These are phyloP conservation scores for Rhipidocladum racemiflorum DNA, from an alignment of 176 grass and related monocot species.

Conservation along the genomic window DNA sequence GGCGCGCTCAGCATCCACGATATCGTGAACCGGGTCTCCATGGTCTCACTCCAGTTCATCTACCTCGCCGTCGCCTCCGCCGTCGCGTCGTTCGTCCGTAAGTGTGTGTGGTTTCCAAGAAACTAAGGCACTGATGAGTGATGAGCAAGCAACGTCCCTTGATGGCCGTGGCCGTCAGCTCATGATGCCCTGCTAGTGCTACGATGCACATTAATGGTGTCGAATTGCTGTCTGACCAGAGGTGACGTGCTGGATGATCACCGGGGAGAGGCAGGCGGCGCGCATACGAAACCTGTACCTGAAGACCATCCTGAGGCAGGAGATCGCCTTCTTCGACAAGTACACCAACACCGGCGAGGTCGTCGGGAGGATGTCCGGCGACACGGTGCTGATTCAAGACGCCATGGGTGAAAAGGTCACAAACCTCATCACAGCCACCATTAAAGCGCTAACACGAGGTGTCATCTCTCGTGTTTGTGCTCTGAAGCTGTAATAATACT, in stretches of 20 bases:
- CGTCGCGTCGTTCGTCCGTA: slow-evolving; percentile 88
- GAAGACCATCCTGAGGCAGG: slow-evolving; percentile 89
- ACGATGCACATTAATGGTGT: neutral
- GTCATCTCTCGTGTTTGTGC: neutral
- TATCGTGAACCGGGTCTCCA: slow-evolving; percentile 63
- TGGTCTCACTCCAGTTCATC: slow-evolving; percentile 81
- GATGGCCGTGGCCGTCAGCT: neutral
- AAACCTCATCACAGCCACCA: neutral
- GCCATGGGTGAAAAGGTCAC: slow-evolving; percentile 99
- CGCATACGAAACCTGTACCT: slow-evolving; percentile 91
- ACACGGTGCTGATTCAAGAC: slow-evolving; percentile 96
- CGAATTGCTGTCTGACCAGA: slow-evolving; percentile 33
- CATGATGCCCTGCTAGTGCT: neutral
- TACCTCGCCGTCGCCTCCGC: slow-evolving; percentile 74
- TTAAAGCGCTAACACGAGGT: neutral
- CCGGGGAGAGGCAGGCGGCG: slow-evolving; percentile 91
- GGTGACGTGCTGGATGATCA: slow-evolving; percentile 98
- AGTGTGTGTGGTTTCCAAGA: slow-evolving; percentile 8
- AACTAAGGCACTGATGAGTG: neutral
- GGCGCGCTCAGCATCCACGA: slow-evolving; percentile 57
- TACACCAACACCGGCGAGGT: slow-evolving; percentile 96
- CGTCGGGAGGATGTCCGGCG: slow-evolving; percentile 90
- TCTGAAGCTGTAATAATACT: neutral
- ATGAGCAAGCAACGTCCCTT: no score
- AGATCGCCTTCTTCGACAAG: slow-evolving; percentile 97